phyloP scores from a whole-genome alignment of 306 rosid genomes.

The Dryas drummondii region DNA sequence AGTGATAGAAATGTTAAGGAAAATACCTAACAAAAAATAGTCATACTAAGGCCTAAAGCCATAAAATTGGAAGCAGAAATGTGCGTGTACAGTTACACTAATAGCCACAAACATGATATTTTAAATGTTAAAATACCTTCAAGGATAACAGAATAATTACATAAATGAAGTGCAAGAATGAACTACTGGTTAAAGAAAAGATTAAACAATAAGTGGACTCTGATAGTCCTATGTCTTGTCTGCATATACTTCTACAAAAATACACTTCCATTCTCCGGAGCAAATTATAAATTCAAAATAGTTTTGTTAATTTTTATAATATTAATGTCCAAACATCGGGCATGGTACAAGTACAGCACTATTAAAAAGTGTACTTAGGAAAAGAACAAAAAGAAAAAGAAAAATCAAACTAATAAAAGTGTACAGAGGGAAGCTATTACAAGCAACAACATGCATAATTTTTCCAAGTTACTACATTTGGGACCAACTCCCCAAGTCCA shows the following conservation, averaged over 20 bases:
- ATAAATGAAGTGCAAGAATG: background rate
- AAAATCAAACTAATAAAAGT: background rate
- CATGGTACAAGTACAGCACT: background rate
- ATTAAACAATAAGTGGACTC: background rate
- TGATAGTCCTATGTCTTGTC: background rate
- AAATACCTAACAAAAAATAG: background rate
- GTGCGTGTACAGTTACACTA: background rate
- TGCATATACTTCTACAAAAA: background rate
- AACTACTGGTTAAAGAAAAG: background rate
- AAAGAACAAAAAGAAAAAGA: background rate
- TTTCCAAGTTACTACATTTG: background rate
- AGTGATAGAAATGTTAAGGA: background rate
- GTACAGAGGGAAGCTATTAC: background rate
- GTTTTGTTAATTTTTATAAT: background rate
- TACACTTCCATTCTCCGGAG: background rate
- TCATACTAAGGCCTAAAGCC: background rate
- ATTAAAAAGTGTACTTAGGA: background rate
- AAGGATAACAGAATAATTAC: background rate
- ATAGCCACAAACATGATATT: background rate
- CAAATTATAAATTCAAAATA: background rate
- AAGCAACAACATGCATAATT: background rate
- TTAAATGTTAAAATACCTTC: too few relatives aligned
- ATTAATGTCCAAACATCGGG: background rate
- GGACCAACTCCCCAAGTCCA: background rate
- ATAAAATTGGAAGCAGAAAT: background rate